phyloP scores from a whole-genome alignment of 768 basidiomycete species.

The Russula lepida region DNA sequence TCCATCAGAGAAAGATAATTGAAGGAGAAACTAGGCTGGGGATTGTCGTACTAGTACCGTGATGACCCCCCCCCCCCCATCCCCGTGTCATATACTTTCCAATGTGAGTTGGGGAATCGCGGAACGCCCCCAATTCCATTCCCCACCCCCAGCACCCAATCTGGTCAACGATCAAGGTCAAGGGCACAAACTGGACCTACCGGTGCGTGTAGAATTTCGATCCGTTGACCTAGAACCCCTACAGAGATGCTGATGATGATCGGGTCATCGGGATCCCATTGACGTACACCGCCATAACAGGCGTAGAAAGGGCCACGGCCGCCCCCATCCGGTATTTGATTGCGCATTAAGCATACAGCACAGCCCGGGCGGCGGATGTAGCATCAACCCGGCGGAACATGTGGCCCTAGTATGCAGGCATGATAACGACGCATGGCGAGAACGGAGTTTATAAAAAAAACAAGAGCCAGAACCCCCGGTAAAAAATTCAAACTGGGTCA shows the following conservation, averaged over 20 bases:
- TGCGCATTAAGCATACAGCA: not conserved
- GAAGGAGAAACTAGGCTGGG: not conserved
- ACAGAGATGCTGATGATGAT: not conserved
- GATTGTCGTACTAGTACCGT: not conserved
- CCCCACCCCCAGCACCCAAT: not conserved
- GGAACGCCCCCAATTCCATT: not conserved
- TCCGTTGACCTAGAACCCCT: not conserved
- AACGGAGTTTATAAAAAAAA: slow-evolving; percentile 2
- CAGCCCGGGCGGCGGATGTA: not conserved
- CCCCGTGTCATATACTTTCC: not conserved
- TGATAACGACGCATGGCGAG: slow-evolving; percentile 13
- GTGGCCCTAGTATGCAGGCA: not conserved
- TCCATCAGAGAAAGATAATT: not conserved
- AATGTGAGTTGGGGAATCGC: not conserved
- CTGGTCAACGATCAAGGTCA: not conserved
- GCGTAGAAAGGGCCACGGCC: not conserved
- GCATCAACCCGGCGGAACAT: not conserved
- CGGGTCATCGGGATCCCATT: not conserved
- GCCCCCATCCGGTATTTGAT: not conserved
- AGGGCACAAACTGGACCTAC: not conserved
- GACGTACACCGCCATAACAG: slow-evolving; percentile 9
- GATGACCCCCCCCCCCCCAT: too few species aligned
- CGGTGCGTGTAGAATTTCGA: not conserved
- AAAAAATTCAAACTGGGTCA: not conserved
- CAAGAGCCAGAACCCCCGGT: not conserved